Evolutionary conservation across 2,329 filamentous ascomycete genomes (phyloP).

Genomic region (Furcasterigmium sp.): DNA sequence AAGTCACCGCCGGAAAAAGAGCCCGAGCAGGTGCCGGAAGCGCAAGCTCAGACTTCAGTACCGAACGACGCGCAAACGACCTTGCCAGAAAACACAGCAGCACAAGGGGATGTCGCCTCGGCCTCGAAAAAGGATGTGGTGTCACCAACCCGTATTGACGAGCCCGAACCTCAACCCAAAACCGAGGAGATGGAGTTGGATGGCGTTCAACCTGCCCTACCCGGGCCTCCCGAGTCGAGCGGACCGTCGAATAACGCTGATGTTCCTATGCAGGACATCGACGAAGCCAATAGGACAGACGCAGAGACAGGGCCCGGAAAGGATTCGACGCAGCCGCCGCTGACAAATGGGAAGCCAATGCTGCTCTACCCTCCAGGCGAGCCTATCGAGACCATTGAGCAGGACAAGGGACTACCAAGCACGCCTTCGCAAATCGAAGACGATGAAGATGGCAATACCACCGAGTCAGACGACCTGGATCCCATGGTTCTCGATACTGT

Average conservation of each 20-base stretch:
- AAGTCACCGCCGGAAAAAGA: constrained; percentile 7
- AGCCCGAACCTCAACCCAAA: constrained; percentile 24
- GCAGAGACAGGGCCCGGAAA: background rate
- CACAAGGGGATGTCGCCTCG: too few species aligned
- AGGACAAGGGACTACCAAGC: constrained; percentile 24
- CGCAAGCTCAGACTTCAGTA: background rate
- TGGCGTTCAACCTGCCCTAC: constrained; percentile 7
- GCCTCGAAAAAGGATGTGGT: background rate
- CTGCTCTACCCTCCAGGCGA: constrained; percentile 7
- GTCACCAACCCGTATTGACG: constrained; percentile 9
- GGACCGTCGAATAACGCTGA: constrained; percentile 10
- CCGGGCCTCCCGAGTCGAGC: constrained; percentile 1
- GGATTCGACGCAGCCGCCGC: constrained; percentile 3
- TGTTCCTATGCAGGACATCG: constrained; percentile 11
- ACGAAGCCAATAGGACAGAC: background rate
- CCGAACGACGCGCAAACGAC: background rate
- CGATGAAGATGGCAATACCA: constrained; percentile 46
- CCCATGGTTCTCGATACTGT: constrained; percentile 42
- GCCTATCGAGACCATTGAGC: constrained; percentile 17
- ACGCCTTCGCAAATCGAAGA: constrained; percentile 43
- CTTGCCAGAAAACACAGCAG: background rate
- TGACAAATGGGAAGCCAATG: constrained; percentile 1
- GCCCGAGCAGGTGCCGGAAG: constrained; percentile 1
- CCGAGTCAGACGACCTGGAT: constrained; percentile 50
- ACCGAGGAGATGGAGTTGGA: constrained; percentile 37